phyloP scores from a whole-genome alignment of 441 rosid species.

The Eutrema salsugineum region DNA sequence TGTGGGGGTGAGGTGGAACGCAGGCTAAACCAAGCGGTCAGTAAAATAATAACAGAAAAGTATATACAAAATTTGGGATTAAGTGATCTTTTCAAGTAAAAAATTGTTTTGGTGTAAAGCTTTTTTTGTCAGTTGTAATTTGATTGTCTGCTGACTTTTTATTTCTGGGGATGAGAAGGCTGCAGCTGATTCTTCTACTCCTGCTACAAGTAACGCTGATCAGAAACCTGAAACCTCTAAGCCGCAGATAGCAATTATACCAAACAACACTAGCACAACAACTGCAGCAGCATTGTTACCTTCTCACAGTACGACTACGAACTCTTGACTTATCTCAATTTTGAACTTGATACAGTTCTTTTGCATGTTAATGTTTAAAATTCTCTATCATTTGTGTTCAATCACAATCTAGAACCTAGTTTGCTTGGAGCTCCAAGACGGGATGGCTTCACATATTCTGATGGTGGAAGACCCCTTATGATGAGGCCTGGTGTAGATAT shows the following conservation, averaged over 20 bases:
- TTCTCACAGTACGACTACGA: slow-evolving; percentile 72
- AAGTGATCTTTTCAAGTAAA: background rate
- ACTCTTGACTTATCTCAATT: background rate
- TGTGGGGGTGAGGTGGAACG: slow-evolving; percentile 74
- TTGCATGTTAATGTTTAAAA: background rate
- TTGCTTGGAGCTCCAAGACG: slow-evolving; percentile 79
- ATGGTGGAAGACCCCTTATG: slow-evolving; percentile 36
- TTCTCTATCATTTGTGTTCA: slow-evolving; percentile 15
- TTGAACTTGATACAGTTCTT: background rate
- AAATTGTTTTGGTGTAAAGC: background rate
- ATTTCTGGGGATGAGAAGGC: slow-evolving; percentile 50
- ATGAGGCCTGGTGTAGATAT: slow-evolving; percentile 41
- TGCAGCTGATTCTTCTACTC: slow-evolving; percentile 38
- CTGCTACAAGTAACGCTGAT: slow-evolving; percentile 38
- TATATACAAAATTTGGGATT: background rate
- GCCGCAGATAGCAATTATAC: slow-evolving; percentile 39
- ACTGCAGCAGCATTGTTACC: slow-evolving; percentile 39
- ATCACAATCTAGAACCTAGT: slow-evolving; percentile 55
- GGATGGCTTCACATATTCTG: slow-evolving; percentile 38
- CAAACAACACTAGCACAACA: slow-evolving; percentile 39
- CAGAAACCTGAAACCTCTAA: slow-evolving; percentile 53
- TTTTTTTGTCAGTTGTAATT: background rate
- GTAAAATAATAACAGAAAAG: slow-evolving; percentile 22
- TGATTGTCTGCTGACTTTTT: slow-evolving; percentile 1
- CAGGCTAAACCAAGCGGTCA: slow-evolving; percentile 64